Percentiles rank a stretch among this genome's conserved stretches.
phyloP scores from a whole-genome alignment of 2,329 filamentous ascomycete genomes.

The Cryphonectria nitschkei region DNA sequence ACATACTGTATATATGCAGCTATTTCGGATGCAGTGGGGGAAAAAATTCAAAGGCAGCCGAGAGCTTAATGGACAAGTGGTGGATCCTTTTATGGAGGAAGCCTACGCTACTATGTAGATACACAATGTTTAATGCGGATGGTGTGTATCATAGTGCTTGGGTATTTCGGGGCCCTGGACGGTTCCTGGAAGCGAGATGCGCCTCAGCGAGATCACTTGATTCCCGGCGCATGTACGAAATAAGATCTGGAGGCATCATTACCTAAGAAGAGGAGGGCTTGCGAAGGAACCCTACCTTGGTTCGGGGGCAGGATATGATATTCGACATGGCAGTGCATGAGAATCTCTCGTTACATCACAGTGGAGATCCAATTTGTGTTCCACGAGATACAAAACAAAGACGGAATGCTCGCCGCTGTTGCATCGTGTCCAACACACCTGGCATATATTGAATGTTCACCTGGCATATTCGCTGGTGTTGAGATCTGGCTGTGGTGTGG shows the following conservation, averaged over 20 bases:
- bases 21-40: neutral
- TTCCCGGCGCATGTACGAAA: constrained; percentile 19
- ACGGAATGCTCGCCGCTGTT: neutral
- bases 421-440: neutral
- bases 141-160: neutral
- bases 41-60: neutral
- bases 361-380: neutral
- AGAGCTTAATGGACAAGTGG: neutral
- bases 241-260: neutral
- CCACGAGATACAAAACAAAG: neutral
- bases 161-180: neutral
- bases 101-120: neutral
- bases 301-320: neutral
- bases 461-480: no score
- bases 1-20: neutral
- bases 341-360: neutral
- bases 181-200: constrained; percentile 3
- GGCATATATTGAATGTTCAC: neutral
- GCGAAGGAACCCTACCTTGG: neutral
- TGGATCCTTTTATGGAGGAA: neutral
- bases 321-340: neutral
- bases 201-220: constrained; percentile 19
- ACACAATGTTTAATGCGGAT: neutral
- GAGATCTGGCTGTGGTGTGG: neutral
- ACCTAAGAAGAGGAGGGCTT: neutral